These are phyloP conservation scores for Mycena alexandri DNA, from an alignment of 768 basidiomycete genomes.

Conservation along the genomic window DNA sequence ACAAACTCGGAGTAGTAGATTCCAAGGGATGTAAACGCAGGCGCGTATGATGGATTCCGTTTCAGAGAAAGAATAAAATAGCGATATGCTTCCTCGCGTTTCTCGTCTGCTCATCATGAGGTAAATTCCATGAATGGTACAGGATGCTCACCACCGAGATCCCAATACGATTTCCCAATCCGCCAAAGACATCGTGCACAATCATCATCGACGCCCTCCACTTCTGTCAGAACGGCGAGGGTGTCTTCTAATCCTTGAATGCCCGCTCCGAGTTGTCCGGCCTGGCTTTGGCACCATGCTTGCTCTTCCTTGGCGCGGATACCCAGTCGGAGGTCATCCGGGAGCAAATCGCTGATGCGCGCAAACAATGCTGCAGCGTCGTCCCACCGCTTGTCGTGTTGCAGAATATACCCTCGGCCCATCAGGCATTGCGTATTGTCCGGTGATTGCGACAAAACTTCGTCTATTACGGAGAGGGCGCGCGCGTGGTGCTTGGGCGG, in stretches of 20 bases:
- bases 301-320: constrained; percentile 83
- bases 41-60: constrained; percentile 80
- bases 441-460: constrained; percentile 74
- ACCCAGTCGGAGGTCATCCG: constrained; percentile 59
- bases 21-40: constrained; percentile 94
- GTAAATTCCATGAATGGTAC: constrained; percentile 18
- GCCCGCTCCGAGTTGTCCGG: constrained; percentile 61
- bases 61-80: constrained; percentile 87
- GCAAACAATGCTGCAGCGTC: constrained; percentile 76
- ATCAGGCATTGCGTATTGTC: constrained; percentile 76
- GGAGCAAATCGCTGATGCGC: constrained; percentile 62
- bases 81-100: constrained; percentile 77
- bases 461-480: constrained; percentile 80
- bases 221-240: constrained; percentile 55
- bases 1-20: constrained; percentile 84
- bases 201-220: constrained; percentile 66
- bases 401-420: constrained; percentile 79
- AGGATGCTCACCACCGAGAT: constrained; percentile 69
- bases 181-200: constrained; percentile 88
- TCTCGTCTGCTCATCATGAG: constrained; percentile 51
- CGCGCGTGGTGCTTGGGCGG: constrained; percentile 91
- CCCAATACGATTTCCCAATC: constrained; percentile 83
- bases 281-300: constrained; percentile 85
- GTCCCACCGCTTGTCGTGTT: constrained; percentile 73
- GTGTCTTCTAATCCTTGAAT: constrained; percentile 63